Evolutionary conservation across 1,139 yeast genomes (phyloP).

Genomic region (Pichia kudriavzevii): DNA sequence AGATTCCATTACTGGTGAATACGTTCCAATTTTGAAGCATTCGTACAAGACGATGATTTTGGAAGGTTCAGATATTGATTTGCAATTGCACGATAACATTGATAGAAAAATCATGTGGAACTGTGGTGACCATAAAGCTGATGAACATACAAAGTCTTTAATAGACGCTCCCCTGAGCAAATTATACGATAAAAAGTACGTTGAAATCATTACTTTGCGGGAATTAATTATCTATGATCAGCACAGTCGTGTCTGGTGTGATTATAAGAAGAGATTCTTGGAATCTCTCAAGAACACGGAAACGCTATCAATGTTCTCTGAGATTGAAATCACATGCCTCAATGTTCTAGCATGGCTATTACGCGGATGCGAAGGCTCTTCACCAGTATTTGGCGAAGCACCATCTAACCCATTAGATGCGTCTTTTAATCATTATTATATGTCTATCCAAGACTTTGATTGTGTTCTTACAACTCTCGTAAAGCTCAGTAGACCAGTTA

Average conservation of each 20-base stretch:
- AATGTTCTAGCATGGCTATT: conserved; percentile 14
- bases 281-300: conserved; percentile 4
- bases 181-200: conserved; percentile 11
- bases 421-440: conserved; percentile 20
- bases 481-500: conserved; percentile 2
- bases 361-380: conserved; percentile 2
- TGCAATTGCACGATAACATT: conserved; percentile 38
- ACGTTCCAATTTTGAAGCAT: conserved; percentile 7
- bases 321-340: conserved; percentile 21
- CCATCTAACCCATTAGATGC: conserved; percentile 16
- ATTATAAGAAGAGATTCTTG: conserved; percentile 14
- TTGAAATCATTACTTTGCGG: conserved; percentile 28
- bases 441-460: conserved; percentile 19
- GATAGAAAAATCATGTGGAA: conserved; percentile 44
- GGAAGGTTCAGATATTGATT: conserved; percentile 13
- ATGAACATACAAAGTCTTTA: conserved; percentile 5
- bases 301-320: conserved; percentile 10
- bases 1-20: conserved; percentile 1
- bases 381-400: conserved; percentile 8
- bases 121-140: conserved; percentile 31
- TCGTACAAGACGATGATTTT: conserved; percentile 4
- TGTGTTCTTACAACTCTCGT: conserved; percentile 16
- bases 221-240: conserved; percentile 28
- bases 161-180: conserved; percentile 4
- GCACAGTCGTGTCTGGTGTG: conserved; percentile 15